Conservation (phyloP, 352 stramenopile species). For the Phytophthora podocarpi region DNA sequence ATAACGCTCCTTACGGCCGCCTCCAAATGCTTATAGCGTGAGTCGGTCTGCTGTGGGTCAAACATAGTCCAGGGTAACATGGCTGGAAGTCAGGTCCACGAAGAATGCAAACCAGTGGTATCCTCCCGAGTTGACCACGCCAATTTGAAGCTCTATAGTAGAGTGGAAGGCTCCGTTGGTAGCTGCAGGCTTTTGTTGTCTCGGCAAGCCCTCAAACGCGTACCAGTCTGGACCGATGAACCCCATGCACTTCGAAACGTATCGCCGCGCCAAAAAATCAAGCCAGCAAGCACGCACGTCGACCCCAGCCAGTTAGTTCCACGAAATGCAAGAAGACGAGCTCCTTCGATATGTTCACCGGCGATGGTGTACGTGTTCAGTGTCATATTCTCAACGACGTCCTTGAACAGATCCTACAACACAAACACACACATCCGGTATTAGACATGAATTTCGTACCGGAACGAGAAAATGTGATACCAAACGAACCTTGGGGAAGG, state of each 20-base stretch:
- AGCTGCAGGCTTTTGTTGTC: not conserved
- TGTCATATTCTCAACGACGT: slow-evolving; percentile 3
- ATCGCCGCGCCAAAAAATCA: not conserved
- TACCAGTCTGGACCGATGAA: slow-evolving; percentile 17
- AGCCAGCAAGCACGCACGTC: not conserved
- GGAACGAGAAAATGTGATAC: not conserved
- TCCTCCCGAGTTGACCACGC: not conserved
- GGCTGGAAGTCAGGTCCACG: not conserved
- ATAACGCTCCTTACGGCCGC: not conserved
- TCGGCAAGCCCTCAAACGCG: not conserved
- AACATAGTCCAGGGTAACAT: not conserved
- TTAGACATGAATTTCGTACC: too few species aligned
- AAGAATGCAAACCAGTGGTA: slow-evolving; percentile 10
- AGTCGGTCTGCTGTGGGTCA: slow-evolving; percentile 3
- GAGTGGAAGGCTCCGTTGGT: slow-evolving; percentile 6
- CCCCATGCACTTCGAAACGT: not conserved
- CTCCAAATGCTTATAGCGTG: not conserved
- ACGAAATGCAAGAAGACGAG: slow-evolving; percentile 7
- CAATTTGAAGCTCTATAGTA: not conserved
- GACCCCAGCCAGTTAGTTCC: not conserved
- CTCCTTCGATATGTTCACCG: slow-evolving; percentile 9
- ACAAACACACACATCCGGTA: not conserved
- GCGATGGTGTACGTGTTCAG: not conserved
- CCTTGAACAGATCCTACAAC: not conserved
- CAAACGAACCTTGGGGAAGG: too few species aligned